Percentiles rank a stretch among this genome's conserved stretches.
Conservation (phyloP, 768 basidiomycete species). For the Tylopilus rubrobrunneus region DNA sequence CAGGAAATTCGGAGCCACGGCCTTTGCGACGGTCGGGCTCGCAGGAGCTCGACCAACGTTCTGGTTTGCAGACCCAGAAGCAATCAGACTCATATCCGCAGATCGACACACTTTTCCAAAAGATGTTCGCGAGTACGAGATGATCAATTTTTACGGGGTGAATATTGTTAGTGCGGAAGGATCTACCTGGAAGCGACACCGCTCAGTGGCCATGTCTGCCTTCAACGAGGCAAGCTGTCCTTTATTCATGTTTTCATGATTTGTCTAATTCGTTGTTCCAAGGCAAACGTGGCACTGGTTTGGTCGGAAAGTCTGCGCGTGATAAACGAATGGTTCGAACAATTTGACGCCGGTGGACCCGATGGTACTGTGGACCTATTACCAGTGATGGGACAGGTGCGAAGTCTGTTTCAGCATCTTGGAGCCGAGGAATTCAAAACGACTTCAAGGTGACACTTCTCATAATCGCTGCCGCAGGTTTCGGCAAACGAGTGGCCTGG, state of each 20-base stretch:
- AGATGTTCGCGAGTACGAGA: conserved; percentile 37
- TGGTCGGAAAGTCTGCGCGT: conserved; percentile 44
- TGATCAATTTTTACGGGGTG: conserved; percentile 43
- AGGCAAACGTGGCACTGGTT: conserved; percentile 47
- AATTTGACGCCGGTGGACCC: conserved; percentile 27
- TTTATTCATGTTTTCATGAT: background rate
- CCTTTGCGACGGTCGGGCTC: conserved; percentile 34
- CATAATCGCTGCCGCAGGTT: conserved; percentile 39
- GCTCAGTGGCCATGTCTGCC: conserved; percentile 42
- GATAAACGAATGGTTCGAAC: conserved; percentile 40
- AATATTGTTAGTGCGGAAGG: conserved; percentile 43
- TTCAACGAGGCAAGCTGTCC: conserved; percentile 41
- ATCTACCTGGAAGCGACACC: conserved; percentile 46
- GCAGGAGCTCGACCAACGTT: conserved; percentile 29
- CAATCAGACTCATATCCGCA: conserved; percentile 33
- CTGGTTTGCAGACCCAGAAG: conserved; percentile 44
- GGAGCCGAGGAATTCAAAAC: background rate
- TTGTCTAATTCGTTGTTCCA: background rate
- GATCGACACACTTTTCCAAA: conserved; percentile 38
- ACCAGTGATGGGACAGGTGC: conserved; percentile 13
- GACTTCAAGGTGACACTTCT: conserved; percentile 33
- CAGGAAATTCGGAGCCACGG: conserved; percentile 37
- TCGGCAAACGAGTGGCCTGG: conserved; percentile 37
- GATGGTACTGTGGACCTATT: conserved; percentile 21
- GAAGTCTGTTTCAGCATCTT: background rate